Conservation (phyloP, 2,329 filamentous ascomycete genomes). For the Xylaria sp. region DNA sequence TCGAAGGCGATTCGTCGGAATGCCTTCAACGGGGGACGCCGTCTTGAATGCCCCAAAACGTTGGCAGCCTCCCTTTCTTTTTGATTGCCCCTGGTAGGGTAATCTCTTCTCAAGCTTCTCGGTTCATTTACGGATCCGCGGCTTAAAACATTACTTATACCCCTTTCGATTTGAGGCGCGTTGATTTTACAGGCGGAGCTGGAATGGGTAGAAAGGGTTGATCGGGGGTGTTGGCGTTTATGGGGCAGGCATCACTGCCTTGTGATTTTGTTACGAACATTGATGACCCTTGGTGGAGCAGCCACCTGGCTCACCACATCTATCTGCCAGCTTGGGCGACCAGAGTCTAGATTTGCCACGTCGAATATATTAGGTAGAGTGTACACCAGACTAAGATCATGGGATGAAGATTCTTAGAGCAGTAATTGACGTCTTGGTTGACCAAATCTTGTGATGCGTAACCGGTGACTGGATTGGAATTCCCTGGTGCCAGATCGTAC, state of each 20-base stretch:
- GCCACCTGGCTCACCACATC: not conserved
- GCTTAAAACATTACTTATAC: constrained; percentile 15
- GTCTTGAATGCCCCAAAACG: constrained; percentile 33
- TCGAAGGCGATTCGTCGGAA: constrained; percentile 47
- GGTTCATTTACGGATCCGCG: constrained; percentile 1
- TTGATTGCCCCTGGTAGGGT: not conserved
- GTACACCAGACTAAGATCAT: too few relatives aligned
- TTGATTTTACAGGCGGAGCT: constrained; percentile 10
- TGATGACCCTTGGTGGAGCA: not conserved
- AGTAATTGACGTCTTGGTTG: too few relatives aligned
- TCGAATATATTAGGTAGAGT: too few relatives aligned
- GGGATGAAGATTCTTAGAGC: too few relatives aligned
- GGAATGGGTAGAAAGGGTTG: constrained; percentile 1
- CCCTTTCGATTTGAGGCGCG: constrained; percentile 13
- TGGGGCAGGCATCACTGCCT: constrained; percentile 4
- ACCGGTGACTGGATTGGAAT: too few relatives aligned
- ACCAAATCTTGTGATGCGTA: too few relatives aligned
- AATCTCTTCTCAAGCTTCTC: not conserved
- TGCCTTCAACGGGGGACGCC: constrained; percentile 48
- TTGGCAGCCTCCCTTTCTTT: constrained; percentile 4
- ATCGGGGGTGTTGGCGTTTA: constrained; percentile 10
- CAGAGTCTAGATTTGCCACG: too few relatives aligned
- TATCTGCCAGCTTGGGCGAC: too few relatives aligned
- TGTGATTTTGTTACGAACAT: not conserved
- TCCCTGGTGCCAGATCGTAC: too few relatives aligned